Percentiles rank a stretch among this genome's conserved stretches.
phyloP scores from a whole-genome alignment of 768 basidiomycete species.

The Fomitopsis serialis region DNA sequence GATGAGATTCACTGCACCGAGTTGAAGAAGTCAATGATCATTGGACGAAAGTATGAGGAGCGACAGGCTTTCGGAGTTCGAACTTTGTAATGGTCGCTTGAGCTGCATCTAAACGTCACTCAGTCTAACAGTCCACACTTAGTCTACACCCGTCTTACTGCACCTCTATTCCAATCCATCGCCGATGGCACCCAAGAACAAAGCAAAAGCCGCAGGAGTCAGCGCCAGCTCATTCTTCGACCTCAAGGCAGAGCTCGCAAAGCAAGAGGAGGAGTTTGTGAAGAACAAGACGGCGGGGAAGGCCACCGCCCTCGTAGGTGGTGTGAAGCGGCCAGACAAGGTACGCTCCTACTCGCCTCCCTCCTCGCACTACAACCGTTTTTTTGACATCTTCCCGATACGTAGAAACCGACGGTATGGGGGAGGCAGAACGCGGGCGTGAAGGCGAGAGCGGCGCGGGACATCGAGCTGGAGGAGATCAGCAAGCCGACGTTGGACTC shows the following conservation, averaged over 20 bases:
- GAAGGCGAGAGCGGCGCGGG: slow-evolving; percentile 52
- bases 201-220: slow-evolving; percentile 64
- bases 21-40: too few species aligned
- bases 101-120: too few species aligned
- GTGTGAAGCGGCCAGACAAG: slow-evolving; percentile 66
- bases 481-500: slow-evolving; percentile 69
- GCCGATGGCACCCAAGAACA: slow-evolving; percentile 39
- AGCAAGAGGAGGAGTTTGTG: slow-evolving; percentile 54
- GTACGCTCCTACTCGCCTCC: slow-evolving; percentile 28
- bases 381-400: too few species aligned
- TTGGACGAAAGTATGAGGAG: too few species aligned
- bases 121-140: too few species aligned
- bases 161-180: not conserved
- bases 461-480: slow-evolving; percentile 65
- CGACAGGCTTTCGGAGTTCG: too few species aligned
- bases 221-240: slow-evolving; percentile 78
- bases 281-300: slow-evolving; percentile 61
- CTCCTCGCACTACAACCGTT: not conserved
- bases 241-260: slow-evolving; percentile 56
- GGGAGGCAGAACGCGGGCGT: slow-evolving; percentile 73
- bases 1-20: too few species aligned
- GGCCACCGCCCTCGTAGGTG: slow-evolving; percentile 47
- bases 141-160: too few species aligned
- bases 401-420: slow-evolving; percentile 74
- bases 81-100: too few species aligned